Conservation (phyloP, 805 yeast species). For the Komagataella pseudopastoris region DNA sequence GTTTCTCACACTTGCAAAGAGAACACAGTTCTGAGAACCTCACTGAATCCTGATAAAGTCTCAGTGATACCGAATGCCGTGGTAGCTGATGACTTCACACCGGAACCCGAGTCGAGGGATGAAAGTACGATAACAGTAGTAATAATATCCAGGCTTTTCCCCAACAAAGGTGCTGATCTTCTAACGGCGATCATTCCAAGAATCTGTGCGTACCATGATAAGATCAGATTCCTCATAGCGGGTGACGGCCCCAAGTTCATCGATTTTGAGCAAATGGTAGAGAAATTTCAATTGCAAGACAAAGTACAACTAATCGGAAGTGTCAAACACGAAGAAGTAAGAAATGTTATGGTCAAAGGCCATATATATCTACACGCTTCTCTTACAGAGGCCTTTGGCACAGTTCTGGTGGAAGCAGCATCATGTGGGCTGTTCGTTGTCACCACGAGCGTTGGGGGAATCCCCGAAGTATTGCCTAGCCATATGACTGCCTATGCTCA, state of each 20-base stretch:
- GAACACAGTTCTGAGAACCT: constrained; percentile 81
- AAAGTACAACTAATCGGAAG: constrained; percentile 78
- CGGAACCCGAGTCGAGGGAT: constrained; percentile 15
- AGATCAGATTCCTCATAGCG: constrained; percentile 74
- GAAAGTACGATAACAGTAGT: constrained; percentile 57
- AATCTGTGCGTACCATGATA: constrained; percentile 48
- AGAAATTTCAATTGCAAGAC: constrained; percentile 71
- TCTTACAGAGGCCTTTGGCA: constrained; percentile 94
- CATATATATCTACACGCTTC: constrained; percentile 91
- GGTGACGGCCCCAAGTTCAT: constrained; percentile 96
- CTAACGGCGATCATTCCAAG: constrained; percentile 75
- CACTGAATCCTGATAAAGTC: constrained; percentile 61
- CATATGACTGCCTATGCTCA: constrained; percentile 89
- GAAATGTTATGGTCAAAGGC: constrained; percentile 87
- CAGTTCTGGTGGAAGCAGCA: constrained; percentile 94
- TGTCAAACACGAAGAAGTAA: constrained; percentile 81
- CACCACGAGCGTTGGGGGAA: constrained; percentile 94
- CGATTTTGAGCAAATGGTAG: constrained; percentile 93
- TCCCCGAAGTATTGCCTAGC: constrained; percentile 87
- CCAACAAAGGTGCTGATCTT: constrained; percentile 94
- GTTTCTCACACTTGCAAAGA: constrained; percentile 96
- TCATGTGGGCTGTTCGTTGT: constrained; percentile 90
- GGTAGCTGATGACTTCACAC: constrained; percentile 67
- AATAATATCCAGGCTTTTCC: constrained; percentile 80
- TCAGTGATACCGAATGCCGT: constrained; percentile 97